Evolutionary conservation across 139 green algal species (phyloP).

Genomic region (Chlorella sp.): DNA sequence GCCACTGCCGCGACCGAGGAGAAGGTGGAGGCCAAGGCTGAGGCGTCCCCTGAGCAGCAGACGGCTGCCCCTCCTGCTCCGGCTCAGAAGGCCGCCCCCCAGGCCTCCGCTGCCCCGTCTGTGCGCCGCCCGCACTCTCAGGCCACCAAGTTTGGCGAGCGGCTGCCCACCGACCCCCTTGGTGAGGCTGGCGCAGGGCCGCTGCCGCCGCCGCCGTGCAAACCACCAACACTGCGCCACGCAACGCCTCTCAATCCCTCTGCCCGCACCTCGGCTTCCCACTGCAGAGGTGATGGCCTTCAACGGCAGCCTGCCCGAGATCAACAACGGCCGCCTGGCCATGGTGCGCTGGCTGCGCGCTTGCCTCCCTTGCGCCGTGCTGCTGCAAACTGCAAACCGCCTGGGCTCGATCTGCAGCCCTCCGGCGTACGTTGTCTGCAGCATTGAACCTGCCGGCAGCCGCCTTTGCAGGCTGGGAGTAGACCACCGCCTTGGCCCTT

Average conservation of each 20-base stretch:
- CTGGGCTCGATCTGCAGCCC: no score
- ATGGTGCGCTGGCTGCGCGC: slow-evolving; percentile 4
- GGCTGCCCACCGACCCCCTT: background rate
- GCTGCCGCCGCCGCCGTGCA: background rate
- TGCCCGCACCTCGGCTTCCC: background rate
- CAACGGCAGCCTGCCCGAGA: slow-evolving; percentile 48
- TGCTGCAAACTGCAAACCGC: no score
- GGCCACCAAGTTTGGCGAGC: background rate
- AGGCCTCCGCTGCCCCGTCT: background rate
- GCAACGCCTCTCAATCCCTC: background rate
- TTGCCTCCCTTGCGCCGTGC: no score
- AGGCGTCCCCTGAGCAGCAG: background rate
- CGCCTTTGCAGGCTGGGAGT: no score
- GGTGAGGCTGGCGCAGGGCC: background rate
- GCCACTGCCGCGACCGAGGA: background rate
- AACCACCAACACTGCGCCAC: background rate
- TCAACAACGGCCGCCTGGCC: slow-evolving; percentile 60
- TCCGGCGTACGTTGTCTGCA: no score
- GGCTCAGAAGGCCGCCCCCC: background rate
- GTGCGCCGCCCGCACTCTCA: background rate
- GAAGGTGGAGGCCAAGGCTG: background rate
- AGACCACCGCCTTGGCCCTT: no score
- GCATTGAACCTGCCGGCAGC: no score
- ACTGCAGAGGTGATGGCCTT: slow-evolving; percentile 37
- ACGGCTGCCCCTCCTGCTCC: no score